Evolutionary conservation across 257 asterid genomes (phyloP), one percentile per base, ranked within the genome.

Genomic region (Nicotiana obtusifolia): DNA sequence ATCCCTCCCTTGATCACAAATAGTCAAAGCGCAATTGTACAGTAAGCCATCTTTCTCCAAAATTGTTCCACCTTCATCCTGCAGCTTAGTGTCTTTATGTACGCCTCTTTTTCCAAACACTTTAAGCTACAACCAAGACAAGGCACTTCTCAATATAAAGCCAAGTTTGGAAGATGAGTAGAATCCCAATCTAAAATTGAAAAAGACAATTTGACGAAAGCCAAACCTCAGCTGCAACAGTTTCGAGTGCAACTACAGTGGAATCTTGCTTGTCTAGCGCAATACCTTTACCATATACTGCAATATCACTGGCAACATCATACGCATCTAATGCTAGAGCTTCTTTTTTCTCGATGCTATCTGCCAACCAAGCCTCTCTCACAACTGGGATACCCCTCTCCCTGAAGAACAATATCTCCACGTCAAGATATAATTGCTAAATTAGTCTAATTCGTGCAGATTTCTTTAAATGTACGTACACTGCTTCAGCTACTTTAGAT

Each of bases 61-160:
- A 78, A 95, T 91, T 13, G 87, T 86, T 41, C 92, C 99, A 16
- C 97, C 97, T 56, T 80, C 85, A 9, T 91, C 90, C 81, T 88
- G 95, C 90, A 95, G 57, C 80, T 88, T 94, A 0, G 94, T 87
- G 84, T 92, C 97, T 86, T 91, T 91, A 83, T 95, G 98, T 66
- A 95, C 98, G 2, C 97, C 93, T 79, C 97, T 88, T 87, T 94
- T 95, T 14, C 99, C 99, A 14, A 56, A 94, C 4, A 95, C 80
- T 86, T 94, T 95, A 6, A 95, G 92, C 99, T 93, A 91, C 20
- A 69, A 24, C 30, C 20, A 14, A 24, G 24, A 30, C 4, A 65
- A 65, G 73, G 47, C 3, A 30, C 33, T 17, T 28, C 20, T 26
- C 44, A 41, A 47, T 15, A 60, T 47, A 16, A 47, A 73, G 26